Evolutionary conservation across 441 rosid genomes (phyloP).

Genomic region (Breynia disticha): DNA sequence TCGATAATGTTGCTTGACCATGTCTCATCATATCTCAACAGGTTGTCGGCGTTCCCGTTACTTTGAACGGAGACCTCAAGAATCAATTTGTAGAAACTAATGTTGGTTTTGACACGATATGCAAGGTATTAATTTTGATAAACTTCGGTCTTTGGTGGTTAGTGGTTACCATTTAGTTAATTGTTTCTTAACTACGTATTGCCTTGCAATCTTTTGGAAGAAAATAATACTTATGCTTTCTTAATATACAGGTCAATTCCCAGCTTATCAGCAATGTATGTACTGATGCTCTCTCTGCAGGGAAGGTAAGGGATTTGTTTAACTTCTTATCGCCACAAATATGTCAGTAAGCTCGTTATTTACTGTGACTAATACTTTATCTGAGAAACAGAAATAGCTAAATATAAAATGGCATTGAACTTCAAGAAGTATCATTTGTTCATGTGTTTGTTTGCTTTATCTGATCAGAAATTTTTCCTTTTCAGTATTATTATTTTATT

Average conservation of each 20-base stretch:
- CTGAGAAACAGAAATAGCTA: neutral
- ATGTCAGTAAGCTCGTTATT: neutral
- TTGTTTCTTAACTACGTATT: neutral
- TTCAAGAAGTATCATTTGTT: neutral
- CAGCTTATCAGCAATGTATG: conserved; percentile 98
- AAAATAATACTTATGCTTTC: conserved; percentile 3
- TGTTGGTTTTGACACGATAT: conserved; percentile 96
- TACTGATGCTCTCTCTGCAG: conserved; percentile 98
- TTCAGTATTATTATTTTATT: conserved; percentile 92
- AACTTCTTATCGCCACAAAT: neutral
- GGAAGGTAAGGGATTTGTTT: conserved; percentile 53
- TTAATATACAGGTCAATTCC: conserved; percentile 63
- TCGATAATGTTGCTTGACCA: neutral
- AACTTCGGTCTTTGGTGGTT: no score
- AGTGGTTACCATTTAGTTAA: neutral
- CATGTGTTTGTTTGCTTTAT: neutral
- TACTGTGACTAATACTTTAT: conserved; percentile 3
- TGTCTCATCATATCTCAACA: conserved; percentile 14
- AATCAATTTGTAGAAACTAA: conserved; percentile 94
- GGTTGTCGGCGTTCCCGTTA: conserved; percentile 98
- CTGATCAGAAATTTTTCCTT: conserved; percentile 2
- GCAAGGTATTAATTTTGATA: conserved; percentile 46
- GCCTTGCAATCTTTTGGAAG: neutral
- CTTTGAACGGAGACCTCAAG: conserved; percentile 93
- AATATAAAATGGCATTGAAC: neutral